These are phyloP conservation scores for Aspergillus intermedius DNA, from an alignment of 2,329 filamentous ascomycete species.

Conservation along the genomic window DNA sequence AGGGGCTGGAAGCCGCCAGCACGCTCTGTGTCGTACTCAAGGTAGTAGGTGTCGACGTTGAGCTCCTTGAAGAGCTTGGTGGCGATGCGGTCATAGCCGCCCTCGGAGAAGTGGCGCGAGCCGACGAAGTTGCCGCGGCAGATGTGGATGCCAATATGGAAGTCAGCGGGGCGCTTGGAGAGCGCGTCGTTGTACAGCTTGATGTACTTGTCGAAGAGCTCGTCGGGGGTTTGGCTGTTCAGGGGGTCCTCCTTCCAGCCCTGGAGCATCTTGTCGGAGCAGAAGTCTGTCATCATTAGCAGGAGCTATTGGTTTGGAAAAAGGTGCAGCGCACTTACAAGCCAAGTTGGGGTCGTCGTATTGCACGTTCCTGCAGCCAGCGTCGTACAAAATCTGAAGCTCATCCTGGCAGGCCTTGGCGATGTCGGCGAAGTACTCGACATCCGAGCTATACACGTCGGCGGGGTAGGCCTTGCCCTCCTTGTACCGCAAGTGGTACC, in stretches of 20 bases:
- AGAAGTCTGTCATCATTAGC: slow-evolving; percentile 54
- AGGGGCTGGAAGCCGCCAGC: slow-evolving; percentile 62
- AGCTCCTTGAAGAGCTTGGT: slow-evolving; percentile 59
- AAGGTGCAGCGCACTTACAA: slow-evolving; percentile 42
- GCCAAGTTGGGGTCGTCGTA: slow-evolving; percentile 63
- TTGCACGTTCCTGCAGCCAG: slow-evolving; percentile 60
- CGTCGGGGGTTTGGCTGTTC: slow-evolving; percentile 62
- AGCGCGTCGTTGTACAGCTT: slow-evolving; percentile 68
- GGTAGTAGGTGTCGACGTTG: slow-evolving; percentile 61
- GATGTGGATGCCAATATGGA: slow-evolving; percentile 71
- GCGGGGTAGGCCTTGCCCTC: slow-evolving; percentile 51
- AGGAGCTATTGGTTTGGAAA: no score
- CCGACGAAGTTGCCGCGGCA: slow-evolving; percentile 63
- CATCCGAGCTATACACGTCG: slow-evolving; percentile 51
- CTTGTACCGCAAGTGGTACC: slow-evolving; percentile 61
- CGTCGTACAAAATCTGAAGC: slow-evolving; percentile 54
- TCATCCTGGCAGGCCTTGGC: slow-evolving; percentile 61
- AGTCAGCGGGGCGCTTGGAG: slow-evolving; percentile 56
- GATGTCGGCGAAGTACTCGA: slow-evolving; percentile 60
- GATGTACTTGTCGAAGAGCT: slow-evolving; percentile 69
- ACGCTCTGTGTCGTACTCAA: slow-evolving; percentile 62
- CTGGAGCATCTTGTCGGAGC: slow-evolving; percentile 62
- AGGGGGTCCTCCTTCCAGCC: slow-evolving; percentile 63
- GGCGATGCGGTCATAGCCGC: slow-evolving; percentile 61
- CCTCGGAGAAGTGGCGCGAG: slow-evolving; percentile 60